Base-by-base conservation (phyloP, 1,284 basidiomycete genomes). In the Ceratorhiza oryzae-sativae region DNA sequence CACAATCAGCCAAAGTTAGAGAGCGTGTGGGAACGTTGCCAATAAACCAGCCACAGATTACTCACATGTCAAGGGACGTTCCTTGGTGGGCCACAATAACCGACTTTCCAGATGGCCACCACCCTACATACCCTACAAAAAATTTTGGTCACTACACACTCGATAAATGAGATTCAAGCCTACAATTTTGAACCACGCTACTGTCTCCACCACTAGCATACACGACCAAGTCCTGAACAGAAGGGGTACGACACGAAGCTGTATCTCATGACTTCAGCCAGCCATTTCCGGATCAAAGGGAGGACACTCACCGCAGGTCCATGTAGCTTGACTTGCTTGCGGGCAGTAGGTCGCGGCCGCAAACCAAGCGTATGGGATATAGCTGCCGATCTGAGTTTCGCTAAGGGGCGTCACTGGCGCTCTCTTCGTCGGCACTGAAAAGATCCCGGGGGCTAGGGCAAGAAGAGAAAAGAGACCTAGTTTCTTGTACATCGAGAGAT, bases 121-220 rank as follows among this genome's bases (percentile, higher is more conserved):
- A 67, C 8, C 63, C 63, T 3, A 67, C 63, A 55, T 67, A 67
- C 63, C 63, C 63, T 67, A 30, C n/a, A 39, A 15, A 12, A 49
- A 23, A n/a, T n/a, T 27, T 27, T 27, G 46, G 18, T 30, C 56
- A 23, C 6, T 15, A 15, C 30, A 18, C 53, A 27, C 12, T 8
- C n/a, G 15, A 30, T 32, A 32, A 32, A 2, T 23, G 49, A 30
- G 8, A 42, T 18, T 15, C 20, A 13, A 6, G 36, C 63, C 25
- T 27, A 65, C 62, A 67, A n/a, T 41, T 39, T 25, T 67, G 63
- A 32, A 67, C 23, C 20, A 53, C 1, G 4, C 36, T 49, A 18
- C 63, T 49, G 36, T 67, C 63, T 53, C 63, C 63, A 27, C 63
- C 63, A 23, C 63, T 67, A 15, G 48, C 51, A 45, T 67, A 67